phyloP scores from a whole-genome alignment of 169 alveolate genomes.

The Toxoplasma gondii region DNA sequence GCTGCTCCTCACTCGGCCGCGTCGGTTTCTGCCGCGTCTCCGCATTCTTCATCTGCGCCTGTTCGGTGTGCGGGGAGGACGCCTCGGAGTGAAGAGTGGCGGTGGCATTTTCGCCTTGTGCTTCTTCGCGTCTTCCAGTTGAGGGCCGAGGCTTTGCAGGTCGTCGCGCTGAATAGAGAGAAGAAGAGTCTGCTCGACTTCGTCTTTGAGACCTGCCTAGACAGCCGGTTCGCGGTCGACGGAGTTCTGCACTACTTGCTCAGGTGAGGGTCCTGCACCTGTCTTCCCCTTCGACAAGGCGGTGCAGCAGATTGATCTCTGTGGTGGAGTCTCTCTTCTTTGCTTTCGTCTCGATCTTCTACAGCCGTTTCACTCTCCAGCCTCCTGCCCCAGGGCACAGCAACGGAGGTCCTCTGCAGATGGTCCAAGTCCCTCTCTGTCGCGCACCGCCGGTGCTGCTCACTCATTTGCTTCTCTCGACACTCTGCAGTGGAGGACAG shows the following conservation, averaged over 20 bases:
- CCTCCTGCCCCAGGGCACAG: too few species aligned
- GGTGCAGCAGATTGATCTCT: too few species aligned
- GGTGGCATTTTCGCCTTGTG: conserved; percentile 14
- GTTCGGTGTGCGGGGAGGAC: neutral
- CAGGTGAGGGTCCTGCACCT: neutral
- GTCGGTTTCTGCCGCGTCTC: too few species aligned
- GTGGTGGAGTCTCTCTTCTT: too few species aligned
- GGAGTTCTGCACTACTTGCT: conserved; percentile 7
- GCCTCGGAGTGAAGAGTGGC: neutral
- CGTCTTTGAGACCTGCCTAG: neutral
- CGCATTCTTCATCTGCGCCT: too few species aligned
- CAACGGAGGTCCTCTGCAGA: too few species aligned
- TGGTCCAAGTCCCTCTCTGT: too few species aligned
- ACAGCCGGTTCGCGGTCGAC: neutral
- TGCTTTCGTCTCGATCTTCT: too few species aligned
- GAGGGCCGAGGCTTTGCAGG: neutral
- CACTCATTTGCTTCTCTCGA: too few species aligned
- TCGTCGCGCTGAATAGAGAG: neutral
- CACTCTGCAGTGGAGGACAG: neutral
- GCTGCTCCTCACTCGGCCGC: too few species aligned
- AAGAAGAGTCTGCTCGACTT: neutral
- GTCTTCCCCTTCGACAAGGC: neutral
- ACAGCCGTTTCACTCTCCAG: too few species aligned
- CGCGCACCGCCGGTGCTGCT: too few species aligned
- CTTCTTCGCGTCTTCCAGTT: conserved; percentile 2